A percentile compares a stretch with the other conserved stretches of the same genome.
phyloP scores from a whole-genome alignment of 1,284 basidiomycete species.

The Hypsizygus ulmarius region DNA sequence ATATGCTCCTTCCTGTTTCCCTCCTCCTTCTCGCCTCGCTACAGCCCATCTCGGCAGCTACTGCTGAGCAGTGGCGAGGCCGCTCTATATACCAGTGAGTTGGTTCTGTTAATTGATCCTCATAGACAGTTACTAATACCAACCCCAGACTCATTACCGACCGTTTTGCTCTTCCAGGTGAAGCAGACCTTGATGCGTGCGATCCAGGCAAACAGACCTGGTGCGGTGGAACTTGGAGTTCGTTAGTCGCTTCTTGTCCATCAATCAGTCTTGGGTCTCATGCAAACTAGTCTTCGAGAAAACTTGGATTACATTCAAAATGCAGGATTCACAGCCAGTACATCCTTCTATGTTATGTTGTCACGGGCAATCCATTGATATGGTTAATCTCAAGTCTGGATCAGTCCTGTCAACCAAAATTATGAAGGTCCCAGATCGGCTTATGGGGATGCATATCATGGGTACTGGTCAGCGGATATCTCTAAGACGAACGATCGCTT shows the following conservation, averaged over 20 bases:
- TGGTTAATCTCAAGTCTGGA: conserved; percentile 47
- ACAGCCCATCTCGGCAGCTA: conserved; percentile 30
- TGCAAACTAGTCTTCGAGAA: conserved; percentile 49
- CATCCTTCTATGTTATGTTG: conserved; percentile 30
- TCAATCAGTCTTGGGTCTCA: not conserved
- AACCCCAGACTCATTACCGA: conserved; percentile 62
- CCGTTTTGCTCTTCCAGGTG: conserved; percentile 64
- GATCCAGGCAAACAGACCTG: conserved; percentile 54
- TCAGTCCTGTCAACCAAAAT: conserved; percentile 66
- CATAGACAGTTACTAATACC: not conserved
- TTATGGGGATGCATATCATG: conserved; percentile 69
- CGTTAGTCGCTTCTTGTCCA: conserved; percentile 27
- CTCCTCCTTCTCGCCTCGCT: conserved; percentile 13
- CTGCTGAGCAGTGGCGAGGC: conserved; percentile 43
- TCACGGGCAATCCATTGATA: conserved; percentile 1
- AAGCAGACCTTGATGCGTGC: conserved; percentile 54
- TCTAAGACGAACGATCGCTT: conserved; percentile 66
- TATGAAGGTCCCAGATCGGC: conserved; percentile 62
- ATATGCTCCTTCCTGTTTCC: conserved; percentile 1
- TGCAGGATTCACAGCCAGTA: conserved; percentile 75
- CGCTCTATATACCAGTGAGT: conserved; percentile 44
- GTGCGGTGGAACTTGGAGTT: conserved; percentile 78
- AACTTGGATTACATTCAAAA: conserved; percentile 78
- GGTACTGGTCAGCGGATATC: conserved; percentile 68
- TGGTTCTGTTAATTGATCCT: not conserved